Evolutionary conservation across 345 rosid genomes (phyloP), one percentile per base, ranked within the genome.

Genomic region (Kernera saxatilis): DNA sequence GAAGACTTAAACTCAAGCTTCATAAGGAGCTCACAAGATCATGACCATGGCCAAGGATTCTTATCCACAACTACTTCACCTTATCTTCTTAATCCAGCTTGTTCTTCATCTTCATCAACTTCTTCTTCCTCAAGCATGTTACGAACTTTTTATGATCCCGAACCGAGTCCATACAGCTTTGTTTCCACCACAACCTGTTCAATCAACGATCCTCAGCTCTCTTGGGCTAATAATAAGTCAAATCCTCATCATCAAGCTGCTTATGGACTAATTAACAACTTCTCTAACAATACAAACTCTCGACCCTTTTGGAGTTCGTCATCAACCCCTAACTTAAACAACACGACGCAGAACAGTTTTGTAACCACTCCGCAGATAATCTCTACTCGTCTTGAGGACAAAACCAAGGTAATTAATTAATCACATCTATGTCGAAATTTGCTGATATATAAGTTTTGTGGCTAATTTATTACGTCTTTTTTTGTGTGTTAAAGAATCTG

Each of bases 1-100:
- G 92, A 82, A 74, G 85, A 85, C 59, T 79, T 84, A 71, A 84
- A 58, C 73, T 81, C 86, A 33, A 83, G 57, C 35, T 62, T 53
- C 21, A 69, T 75, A 69, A 75, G 79, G 58, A 75, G 17, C 70
- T 61, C 79, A 67, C 78, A 74, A 58, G 73, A 58, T 35, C 74
- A 75, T 32, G 67, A 67, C 30, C 62, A 74, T 37, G 59, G 73
- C 25, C 78, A 53, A n/a, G 67, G 75, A 55, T 76, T 70, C 50
- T 63, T 70, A 70, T 64, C 79, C 3, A 39, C 69, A 61, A 73
- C 61, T 49, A 55, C 71, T 5, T 64, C 79, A 64, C 71, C 79
- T 25, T 69, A 62, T 45, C 27, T 69, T 32, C 41, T 61, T 19
- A 68, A 69, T 36, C 70, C 70, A 44, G 40, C 64, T 69, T 75